Evolutionary conservation across 139 green algal genomes (phyloP).

Genomic region (Pseudopediastrum boryanum): DNA sequence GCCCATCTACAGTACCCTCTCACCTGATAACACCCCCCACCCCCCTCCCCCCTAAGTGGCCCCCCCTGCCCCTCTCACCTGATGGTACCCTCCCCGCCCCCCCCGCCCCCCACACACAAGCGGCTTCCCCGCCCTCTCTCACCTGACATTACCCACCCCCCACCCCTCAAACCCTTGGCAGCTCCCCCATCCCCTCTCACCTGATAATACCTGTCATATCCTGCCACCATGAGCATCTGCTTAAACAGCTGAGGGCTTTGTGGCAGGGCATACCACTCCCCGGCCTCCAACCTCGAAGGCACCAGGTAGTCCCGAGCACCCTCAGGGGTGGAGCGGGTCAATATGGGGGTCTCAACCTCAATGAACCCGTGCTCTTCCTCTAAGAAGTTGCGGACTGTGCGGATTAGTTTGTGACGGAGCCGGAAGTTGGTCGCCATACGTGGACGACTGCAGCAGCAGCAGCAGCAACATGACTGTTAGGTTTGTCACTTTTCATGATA

Average conservation of each 20-base stretch:
- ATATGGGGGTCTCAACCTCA: slow-evolving; percentile 96
- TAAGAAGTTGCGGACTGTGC: slow-evolving; percentile 77
- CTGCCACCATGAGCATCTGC: slow-evolving; percentile 98
- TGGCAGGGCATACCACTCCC: slow-evolving; percentile 94
- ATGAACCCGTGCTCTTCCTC: slow-evolving; percentile 78
- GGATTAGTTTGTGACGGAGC: slow-evolving; percentile 83
- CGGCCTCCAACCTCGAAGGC: slow-evolving; percentile 70
- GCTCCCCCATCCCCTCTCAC: slow-evolving; percentile 41
- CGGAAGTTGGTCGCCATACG: slow-evolving; percentile 90
- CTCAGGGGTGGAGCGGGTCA: slow-evolving; percentile 95
- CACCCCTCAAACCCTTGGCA: no score
- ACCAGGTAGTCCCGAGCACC: slow-evolving; percentile 98
- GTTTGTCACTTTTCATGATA: no score
- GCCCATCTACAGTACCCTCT: no score
- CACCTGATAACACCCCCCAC: no score
- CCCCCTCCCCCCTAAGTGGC: no score
- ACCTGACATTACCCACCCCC: no score
- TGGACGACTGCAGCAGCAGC: slow-evolving; percentile 73
- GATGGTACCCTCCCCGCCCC: no score
- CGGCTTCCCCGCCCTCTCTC: no score
- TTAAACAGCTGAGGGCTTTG: slow-evolving; percentile 99
- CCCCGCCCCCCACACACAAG: no score
- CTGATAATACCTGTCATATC: slow-evolving; percentile 98
- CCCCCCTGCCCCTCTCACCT: no score
- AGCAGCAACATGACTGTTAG: no score